Evolutionary conservation across 2,329 filamentous ascomycete species (phyloP), one percentile per base, ranked within the genome.

Genomic region (Harringtonia aguacate): DNA sequence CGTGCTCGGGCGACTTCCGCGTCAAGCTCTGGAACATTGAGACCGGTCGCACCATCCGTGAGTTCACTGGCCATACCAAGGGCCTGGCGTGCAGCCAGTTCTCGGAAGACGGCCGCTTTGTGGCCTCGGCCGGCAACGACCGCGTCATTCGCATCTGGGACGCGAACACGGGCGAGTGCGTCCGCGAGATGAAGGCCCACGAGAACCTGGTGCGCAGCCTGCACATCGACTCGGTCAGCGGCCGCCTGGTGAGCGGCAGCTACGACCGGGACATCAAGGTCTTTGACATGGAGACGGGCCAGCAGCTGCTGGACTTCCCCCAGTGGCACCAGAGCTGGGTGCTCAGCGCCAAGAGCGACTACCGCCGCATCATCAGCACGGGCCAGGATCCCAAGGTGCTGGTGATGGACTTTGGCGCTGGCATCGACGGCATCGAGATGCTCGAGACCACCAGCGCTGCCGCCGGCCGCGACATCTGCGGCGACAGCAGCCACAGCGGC

Each of bases 251-350:
- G 47, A 94, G 86, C 52, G 92, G 87, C 17, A 92, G 84, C 58
- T 98, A 98, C 61, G 92, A 98, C 60, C 86, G 86, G 55, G 89
- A 90, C 55, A 89, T 98, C 59, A 94, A 94, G 59, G 87, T 97
- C 1, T 95, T 88, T 63, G 85, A 95, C 60, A 84, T 92, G 65
- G 79, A 81, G 51, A 83, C 81, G 3, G 90, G 89, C 29, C 69
- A 80, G 38, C 73, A 87, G 53, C 74, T 90, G 48, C 77, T 94
- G 49, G 81, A 88, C 54, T 90, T 95, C 56, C 85, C 88, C n/a
- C 81, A 85, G 53, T 97, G 89, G 88, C 94, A 95, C 46, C 83
- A 84, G 12, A 94, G 87, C 63, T 98, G 92, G 92, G 94, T 98
- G 57, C 68, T 98, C 47, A 89, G 86, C 51, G 92, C 92, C 41